A percentile compares a stretch with the other conserved stretches of the same genome.
phyloP scores from a whole-genome alignment of 1,284 basidiomycete species.

The Cutaneotrichosporon mucoides region DNA sequence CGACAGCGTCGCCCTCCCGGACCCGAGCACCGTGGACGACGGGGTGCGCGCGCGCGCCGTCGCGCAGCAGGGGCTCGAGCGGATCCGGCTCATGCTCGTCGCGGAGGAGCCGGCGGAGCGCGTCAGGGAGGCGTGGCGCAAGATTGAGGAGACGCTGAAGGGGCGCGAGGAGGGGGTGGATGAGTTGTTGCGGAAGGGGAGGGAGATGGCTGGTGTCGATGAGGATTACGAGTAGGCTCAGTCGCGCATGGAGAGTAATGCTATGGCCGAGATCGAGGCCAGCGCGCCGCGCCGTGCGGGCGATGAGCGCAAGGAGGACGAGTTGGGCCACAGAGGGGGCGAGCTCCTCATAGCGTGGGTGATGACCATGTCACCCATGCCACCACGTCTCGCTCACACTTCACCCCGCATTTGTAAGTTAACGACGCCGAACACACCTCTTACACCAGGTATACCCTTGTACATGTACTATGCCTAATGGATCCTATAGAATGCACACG shows the following conservation, averaged over 20 bases:
- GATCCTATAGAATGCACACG: neutral
- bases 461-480: neutral
- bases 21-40: slow-evolving; percentile 1
- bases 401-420: neutral
- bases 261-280: no score
- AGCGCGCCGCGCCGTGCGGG: no score
- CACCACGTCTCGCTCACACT: neutral
- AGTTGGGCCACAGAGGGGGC: no score
- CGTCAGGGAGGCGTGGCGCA: slow-evolving; percentile 8
- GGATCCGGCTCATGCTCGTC: slow-evolving; percentile 31
- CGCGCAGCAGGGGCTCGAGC: slow-evolving; percentile 16
- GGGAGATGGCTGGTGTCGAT: slow-evolving; percentile 6
- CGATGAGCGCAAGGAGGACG: no score
- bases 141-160: slow-evolving; percentile 7
- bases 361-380: no score
- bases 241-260: no score
- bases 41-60: slow-evolving; percentile 6
- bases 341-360: no score
- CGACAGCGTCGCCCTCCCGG: slow-evolving; percentile 37
- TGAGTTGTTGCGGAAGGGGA: slow-evolving; percentile 10
- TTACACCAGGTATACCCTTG: slow-evolving; percentile 1
- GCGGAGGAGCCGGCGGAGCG: slow-evolving; percentile 23
- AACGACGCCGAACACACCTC: neutral
- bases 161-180: slow-evolving; percentile 2
- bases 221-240: neutral